A percentile compares a stretch with the other conserved stretches of the same genome.
phyloP scores from a whole-genome alignment of 108 stramenopile species.

The Chaetoceros tenuissimus region DNA sequence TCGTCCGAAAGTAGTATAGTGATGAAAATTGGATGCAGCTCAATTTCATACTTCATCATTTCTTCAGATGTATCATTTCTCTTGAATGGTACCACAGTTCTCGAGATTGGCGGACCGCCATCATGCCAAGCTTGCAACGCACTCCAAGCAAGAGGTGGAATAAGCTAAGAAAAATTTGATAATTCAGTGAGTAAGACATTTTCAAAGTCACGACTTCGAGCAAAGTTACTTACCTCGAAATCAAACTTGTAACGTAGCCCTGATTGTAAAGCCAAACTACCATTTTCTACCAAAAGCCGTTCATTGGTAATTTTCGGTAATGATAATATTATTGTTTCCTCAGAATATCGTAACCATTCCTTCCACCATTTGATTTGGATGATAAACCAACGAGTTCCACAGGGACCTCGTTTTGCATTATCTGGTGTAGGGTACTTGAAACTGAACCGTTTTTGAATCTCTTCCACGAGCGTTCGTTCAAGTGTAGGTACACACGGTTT shows the following conservation, averaged over 20 bases:
- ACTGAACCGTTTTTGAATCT: slow-evolving; percentile 66
- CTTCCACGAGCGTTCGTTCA: slow-evolving; percentile 48
- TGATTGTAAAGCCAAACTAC: slow-evolving; percentile 55
- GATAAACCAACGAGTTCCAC: slow-evolving; percentile 78
- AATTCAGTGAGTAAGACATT: no score
- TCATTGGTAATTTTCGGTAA: slow-evolving; percentile 63
- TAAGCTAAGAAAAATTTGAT: slow-evolving; percentile 23
- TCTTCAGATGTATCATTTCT: slow-evolving; percentile 10
- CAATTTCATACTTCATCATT: slow-evolving; percentile 58
- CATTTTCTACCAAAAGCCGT: slow-evolving; percentile 54
- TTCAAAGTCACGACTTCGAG: no score
- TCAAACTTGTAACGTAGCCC: slow-evolving; percentile 69
- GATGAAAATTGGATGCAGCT: slow-evolving; percentile 76
- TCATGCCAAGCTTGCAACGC: slow-evolving; percentile 88
- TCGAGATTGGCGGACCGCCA: slow-evolving; percentile 83
- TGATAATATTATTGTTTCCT: slow-evolving; percentile 26
- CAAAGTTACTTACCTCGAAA: slow-evolving; percentile 50
- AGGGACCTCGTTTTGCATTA: slow-evolving; percentile 62
- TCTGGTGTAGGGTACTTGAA: slow-evolving; percentile 55
- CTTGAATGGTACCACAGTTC: slow-evolving; percentile 62
- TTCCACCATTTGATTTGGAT: slow-evolving; percentile 65
- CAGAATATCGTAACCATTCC: slow-evolving; percentile 43
- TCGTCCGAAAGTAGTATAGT: slow-evolving; percentile 78
- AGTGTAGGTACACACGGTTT: slow-evolving; percentile 54
- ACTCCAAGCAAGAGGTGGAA: slow-evolving; percentile 76